Percentiles rank a stretch among this genome's conserved stretches.
These are phyloP conservation scores for Candida sojae DNA, from an alignment of 1,139 yeast species.

Conservation along the genomic window DNA sequence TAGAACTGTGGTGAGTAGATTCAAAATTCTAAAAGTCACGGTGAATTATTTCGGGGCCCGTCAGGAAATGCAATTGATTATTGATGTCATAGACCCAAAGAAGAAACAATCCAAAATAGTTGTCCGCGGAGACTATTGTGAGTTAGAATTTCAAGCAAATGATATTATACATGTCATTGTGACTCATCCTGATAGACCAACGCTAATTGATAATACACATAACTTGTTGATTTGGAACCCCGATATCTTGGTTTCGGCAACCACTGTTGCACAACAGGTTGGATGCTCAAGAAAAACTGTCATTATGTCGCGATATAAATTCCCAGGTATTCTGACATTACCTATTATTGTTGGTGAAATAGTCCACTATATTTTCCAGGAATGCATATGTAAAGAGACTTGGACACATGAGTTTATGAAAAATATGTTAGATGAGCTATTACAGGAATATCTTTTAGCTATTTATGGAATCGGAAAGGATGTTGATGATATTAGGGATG, in stretches of 20 bases:
- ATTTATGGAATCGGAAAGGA: conserved; percentile 61
- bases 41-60: conserved; percentile 24
- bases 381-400: conserved; percentile 49
- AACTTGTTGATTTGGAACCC: conserved; percentile 80
- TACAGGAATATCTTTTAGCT: conserved; percentile 45
- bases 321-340: conserved; percentile 56
- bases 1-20: conserved; percentile 51
- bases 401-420: conserved; percentile 49
- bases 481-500: conserved; percentile 41
- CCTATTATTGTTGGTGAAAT: conserved; percentile 76
- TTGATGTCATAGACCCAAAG: conserved; percentile 45
- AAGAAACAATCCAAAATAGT: conserved; percentile 41
- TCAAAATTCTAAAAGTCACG: conserved; percentile 42
- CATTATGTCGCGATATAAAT: conserved; percentile 52
- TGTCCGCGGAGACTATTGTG: conserved; percentile 50
- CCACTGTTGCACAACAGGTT: conserved; percentile 75
- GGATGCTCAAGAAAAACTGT: conserved; percentile 74
- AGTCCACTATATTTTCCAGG: conserved; percentile 78
- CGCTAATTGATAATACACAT: conserved; percentile 55
- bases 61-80: conserved; percentile 43
- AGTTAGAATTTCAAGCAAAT: conserved; percentile 38
- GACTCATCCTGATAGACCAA: conserved; percentile 37
- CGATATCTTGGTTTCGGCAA: conserved; percentile 78
- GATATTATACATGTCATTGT: conserved; percentile 67
- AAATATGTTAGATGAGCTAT: conserved; percentile 43